Evolutionary conservation across 1,284 basidiomycete genomes (phyloP).

Genomic region (Rugosomyces carneus): DNA sequence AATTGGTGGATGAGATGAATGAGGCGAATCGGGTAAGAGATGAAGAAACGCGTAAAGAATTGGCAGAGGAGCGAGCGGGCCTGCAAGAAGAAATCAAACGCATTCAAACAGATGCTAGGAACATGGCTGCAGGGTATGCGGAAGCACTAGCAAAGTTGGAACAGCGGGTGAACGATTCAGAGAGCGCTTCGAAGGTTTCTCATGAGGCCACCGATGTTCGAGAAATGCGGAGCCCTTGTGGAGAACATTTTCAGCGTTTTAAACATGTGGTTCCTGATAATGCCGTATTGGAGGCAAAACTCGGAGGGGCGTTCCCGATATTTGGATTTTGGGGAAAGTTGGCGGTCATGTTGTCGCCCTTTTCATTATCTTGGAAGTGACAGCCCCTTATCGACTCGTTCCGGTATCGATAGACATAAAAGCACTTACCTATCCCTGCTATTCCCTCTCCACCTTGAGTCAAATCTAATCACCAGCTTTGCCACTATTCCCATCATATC

Average conservation of each 20-base stretch:
- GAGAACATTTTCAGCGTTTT: constrained; percentile 11
- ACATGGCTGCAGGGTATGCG: constrained; percentile 19
- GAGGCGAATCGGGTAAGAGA: constrained; percentile 23
- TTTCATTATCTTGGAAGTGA: constrained; percentile 27
- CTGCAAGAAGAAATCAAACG: constrained; percentile 16
- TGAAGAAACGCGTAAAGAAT: constrained; percentile 24
- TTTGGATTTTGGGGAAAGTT: constrained; percentile 28
- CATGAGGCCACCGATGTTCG: not conserved
- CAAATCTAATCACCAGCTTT: not conserved
- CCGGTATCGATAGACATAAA: not conserved
- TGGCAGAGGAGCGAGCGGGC: constrained; percentile 18
- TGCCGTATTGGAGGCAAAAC: constrained; percentile 25
- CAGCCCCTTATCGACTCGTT: not conserved
- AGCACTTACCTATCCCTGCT: not conserved
- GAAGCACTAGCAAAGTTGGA: constrained; percentile 20
- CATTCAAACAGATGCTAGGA: constrained; percentile 19
- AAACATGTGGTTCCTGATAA: constrained; percentile 22
- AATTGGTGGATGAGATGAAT: constrained; percentile 14
- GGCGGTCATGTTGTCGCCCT: constrained; percentile 27
- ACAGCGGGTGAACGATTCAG: constrained; percentile 18
- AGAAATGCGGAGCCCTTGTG: constrained; percentile 1
- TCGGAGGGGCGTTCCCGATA: constrained; percentile 25
- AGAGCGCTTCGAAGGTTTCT: constrained; percentile 9
- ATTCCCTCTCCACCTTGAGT: no score
- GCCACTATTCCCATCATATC: not conserved